Percentiles rank a stretch among this genome's conserved stretches.
Evolutionary conservation across 176 grass and related monocot genomes (phyloP).

Genomic region (Ensete glaucum): DNA sequence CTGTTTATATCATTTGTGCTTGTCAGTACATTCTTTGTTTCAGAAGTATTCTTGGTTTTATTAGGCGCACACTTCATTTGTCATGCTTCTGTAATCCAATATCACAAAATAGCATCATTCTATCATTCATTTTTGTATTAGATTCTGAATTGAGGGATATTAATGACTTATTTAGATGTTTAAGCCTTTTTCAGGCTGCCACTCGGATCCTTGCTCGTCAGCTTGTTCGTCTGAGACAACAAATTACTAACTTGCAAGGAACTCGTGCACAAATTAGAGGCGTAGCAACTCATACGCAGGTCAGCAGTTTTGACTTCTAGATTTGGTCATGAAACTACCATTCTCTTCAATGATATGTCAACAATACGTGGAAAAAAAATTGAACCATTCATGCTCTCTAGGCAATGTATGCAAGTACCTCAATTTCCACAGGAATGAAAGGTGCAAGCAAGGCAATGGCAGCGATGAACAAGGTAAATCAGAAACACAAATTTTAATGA

Average conservation of each 20-base stretch:
- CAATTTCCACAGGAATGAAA: slow-evolving; percentile 99
- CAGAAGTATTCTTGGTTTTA: not conserved
- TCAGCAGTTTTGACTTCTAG: slow-evolving; percentile 15
- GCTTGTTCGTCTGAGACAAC: slow-evolving; percentile 83
- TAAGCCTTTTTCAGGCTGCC: slow-evolving; percentile 42
- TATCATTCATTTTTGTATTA: no score
- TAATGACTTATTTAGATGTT: not conserved
- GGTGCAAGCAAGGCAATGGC: slow-evolving; percentile 98
- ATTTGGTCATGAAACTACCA: not conserved
- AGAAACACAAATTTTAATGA: slow-evolving; percentile 21
- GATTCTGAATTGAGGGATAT: no score
- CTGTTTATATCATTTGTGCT: not conserved
- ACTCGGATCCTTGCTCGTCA: slow-evolving; percentile 95
- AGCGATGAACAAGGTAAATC: slow-evolving; percentile 93
- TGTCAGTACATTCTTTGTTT: not conserved
- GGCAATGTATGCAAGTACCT: slow-evolving; percentile 95
- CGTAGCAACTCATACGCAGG: slow-evolving; percentile 96
- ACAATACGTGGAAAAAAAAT: slow-evolving; percentile 8
- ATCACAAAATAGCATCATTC: not conserved
- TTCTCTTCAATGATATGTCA: not conserved
- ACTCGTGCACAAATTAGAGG: slow-evolving; percentile 91
- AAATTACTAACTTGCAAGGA: slow-evolving; percentile 95
- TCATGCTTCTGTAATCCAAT: not conserved
- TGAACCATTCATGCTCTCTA: slow-evolving; percentile 23
- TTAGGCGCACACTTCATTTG: not conserved